Conservation (phyloP, 495 filamentous ascomycete genomes). For the Penicillium taxi region DNA sequence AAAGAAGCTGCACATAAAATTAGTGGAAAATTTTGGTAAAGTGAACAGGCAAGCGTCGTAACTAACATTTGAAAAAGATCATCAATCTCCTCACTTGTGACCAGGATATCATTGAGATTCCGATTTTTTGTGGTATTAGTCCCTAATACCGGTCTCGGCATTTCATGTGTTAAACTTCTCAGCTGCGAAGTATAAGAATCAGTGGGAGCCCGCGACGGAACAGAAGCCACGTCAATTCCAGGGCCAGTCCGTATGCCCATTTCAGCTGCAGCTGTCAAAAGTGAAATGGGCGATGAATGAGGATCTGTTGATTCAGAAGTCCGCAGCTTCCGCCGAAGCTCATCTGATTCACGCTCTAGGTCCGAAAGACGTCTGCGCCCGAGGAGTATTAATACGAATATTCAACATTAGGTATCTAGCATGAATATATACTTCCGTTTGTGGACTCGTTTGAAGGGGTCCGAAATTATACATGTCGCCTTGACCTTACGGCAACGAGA, state of each 20-base stretch:
- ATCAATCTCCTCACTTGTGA: slow-evolving; percentile 30
- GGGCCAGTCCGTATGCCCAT: slow-evolving; percentile 11
- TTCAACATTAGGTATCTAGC: neutral
- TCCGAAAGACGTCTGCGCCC: slow-evolving; percentile 33
- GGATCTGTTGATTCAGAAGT: slow-evolving; percentile 14
- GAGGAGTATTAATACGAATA: neutral
- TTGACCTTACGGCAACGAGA: slow-evolving; percentile 32
- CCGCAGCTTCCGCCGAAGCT: slow-evolving; percentile 28
- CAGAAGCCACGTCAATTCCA: slow-evolving; percentile 2
- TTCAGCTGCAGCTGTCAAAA: slow-evolving; percentile 26
- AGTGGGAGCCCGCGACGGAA: slow-evolving; percentile 9
- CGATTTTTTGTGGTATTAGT: slow-evolving; percentile 17
- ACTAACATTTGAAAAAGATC: slow-evolving; percentile 30
- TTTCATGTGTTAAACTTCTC: neutral
- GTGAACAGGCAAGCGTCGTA: neutral
- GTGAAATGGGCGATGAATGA: slow-evolving; percentile 20
- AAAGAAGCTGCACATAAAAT: slow-evolving; percentile 35
- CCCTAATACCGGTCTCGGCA: slow-evolving; percentile 8
- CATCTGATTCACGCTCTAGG: slow-evolving; percentile 32
- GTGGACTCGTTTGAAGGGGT: slow-evolving; percentile 37
- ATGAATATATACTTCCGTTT: slow-evolving; percentile 31
- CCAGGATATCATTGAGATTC: slow-evolving; percentile 19
- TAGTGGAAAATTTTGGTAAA: neutral
- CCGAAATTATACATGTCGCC: slow-evolving; percentile 32
- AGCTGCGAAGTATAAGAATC: slow-evolving; percentile 13